These are phyloP conservation scores for Diaporthe aspalathi DNA, from an alignment of 2,329 filamentous ascomycete genomes.

Conservation along the genomic window DNA sequence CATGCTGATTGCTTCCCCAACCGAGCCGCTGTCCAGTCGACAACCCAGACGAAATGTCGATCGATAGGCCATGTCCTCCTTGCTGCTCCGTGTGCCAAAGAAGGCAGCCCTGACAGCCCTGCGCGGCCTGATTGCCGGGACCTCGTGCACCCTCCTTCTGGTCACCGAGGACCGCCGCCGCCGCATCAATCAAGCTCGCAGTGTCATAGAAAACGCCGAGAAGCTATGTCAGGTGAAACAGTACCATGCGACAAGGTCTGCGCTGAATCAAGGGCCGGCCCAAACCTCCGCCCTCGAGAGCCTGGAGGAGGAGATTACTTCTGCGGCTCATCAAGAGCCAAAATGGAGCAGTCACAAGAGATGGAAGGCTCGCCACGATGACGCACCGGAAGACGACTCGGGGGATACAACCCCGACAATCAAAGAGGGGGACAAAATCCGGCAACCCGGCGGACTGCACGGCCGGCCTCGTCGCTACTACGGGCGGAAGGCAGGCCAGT, in stretches of 20 bases:
- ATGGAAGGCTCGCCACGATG: not conserved
- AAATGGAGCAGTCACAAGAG: not conserved
- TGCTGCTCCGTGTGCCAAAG: constrained; percentile 56
- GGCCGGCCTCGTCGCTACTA: not conserved
- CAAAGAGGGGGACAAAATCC: not conserved
- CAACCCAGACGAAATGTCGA: constrained; percentile 39
- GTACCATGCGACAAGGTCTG: constrained; percentile 50
- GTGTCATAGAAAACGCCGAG: constrained; percentile 54
- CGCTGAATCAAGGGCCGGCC: constrained; percentile 34
- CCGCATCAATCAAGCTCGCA: constrained; percentile 54
- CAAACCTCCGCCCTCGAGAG: not conserved
- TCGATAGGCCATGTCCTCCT: constrained; percentile 46
- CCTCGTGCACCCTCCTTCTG: constrained; percentile 57
- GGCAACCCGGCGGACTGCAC: not conserved
- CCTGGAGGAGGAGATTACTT: constrained; percentile 18
- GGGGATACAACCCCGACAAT: not conserved
- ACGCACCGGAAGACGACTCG: not conserved
- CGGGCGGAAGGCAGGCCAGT: not conserved
- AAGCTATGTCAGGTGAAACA: constrained; percentile 52
- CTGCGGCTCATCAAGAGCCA: not conserved
- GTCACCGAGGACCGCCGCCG: constrained; percentile 59
- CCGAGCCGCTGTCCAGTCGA: constrained; percentile 34
- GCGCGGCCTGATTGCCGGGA: constrained; percentile 57
- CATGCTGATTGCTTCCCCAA: constrained; percentile 19
- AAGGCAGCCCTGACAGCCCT: constrained; percentile 58